These are phyloP conservation scores for Striga hermonthica DNA, from an alignment of 305 asterid species.

Conservation along the genomic window DNA sequence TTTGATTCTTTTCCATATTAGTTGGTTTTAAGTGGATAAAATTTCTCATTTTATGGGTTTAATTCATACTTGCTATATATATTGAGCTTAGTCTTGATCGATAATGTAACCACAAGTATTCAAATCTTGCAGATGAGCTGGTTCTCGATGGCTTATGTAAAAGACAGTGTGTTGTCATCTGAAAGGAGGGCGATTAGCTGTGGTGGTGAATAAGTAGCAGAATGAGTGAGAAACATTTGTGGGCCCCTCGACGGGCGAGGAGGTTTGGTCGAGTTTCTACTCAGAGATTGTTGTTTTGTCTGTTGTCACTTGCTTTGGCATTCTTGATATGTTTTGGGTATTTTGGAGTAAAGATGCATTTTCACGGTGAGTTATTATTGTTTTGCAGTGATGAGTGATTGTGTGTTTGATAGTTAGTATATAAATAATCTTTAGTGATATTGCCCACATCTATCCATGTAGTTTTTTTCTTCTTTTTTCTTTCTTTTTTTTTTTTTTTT, in stretches of 20 bases:
- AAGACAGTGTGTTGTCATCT: conserved; percentile 35
- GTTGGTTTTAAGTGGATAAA: too few species aligned
- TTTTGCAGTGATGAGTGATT: neutral
- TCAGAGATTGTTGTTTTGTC: conserved; percentile 49
- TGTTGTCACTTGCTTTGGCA: conserved; percentile 51
- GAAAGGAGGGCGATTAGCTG: neutral
- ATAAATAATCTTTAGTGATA: too few species aligned
- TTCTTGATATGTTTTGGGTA: conserved; percentile 54
- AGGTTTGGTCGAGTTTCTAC: conserved; percentile 54
- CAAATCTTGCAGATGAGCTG: conserved; percentile 48
- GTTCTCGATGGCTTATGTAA: conserved; percentile 42
- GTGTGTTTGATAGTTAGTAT: neutral
- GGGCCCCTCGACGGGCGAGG: conserved; percentile 53
- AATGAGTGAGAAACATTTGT: conserved; percentile 32
- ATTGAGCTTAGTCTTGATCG: neutral
- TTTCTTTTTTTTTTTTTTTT: too few species aligned
- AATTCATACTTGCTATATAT: neutral
- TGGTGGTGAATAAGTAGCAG: neutral
- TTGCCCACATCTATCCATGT: too few species aligned
- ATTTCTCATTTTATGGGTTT: neutral
- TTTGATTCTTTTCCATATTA: too few species aligned
- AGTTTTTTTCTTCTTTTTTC: too few species aligned
- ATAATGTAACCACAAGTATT: conserved; percentile 8
- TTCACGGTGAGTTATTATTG: conserved; percentile 55
- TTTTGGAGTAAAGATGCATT: conserved; percentile 62